Conservation (phyloP, 495 filamentous ascomycete genomes). For the Mytilinidion resinicola region DNA sequence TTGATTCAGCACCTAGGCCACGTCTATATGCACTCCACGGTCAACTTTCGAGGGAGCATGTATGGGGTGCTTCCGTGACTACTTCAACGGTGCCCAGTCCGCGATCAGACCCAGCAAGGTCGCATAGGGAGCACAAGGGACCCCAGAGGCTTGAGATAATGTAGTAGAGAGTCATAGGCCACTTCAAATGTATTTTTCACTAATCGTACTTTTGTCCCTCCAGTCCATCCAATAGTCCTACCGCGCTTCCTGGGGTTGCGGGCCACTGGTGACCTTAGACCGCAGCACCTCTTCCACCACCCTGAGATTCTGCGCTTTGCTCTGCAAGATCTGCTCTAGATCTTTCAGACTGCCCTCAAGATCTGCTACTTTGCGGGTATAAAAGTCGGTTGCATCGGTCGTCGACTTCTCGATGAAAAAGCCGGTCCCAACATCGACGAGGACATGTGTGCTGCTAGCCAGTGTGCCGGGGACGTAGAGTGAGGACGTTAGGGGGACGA, state of each 20-base stretch:
- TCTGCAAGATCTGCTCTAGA: conserved; percentile 77
- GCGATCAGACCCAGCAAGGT: no score
- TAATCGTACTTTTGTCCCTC: no score
- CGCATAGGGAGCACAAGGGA: no score
- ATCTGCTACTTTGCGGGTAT: conserved; percentile 75
- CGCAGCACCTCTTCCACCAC: conserved; percentile 78
- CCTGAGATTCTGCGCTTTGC: conserved; percentile 75
- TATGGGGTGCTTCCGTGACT: no score
- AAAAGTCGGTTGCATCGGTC: conserved; percentile 75
- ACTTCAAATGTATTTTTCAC: no score
- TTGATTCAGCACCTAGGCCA: no score
- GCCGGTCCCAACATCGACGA: conserved; percentile 94
- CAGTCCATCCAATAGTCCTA: no score
- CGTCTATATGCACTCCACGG: no score
- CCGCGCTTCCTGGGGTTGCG: background rate
- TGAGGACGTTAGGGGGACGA: conserved; percentile 87
- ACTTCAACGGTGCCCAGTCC: no score
- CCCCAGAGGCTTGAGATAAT: no score
- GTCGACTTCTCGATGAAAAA: conserved; percentile 93
- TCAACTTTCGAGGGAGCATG: no score
- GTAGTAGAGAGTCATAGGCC: no score
- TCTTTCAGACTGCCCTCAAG: conserved; percentile 72
- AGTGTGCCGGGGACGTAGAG: conserved; percentile 86
- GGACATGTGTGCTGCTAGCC: conserved; percentile 67
- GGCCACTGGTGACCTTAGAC: conserved; percentile 24